Evolutionary conservation across 2,329 filamentous ascomycete genomes (phyloP), one percentile per base, ranked within the genome.

Genomic region (Basipetospora chlamydospora): DNA sequence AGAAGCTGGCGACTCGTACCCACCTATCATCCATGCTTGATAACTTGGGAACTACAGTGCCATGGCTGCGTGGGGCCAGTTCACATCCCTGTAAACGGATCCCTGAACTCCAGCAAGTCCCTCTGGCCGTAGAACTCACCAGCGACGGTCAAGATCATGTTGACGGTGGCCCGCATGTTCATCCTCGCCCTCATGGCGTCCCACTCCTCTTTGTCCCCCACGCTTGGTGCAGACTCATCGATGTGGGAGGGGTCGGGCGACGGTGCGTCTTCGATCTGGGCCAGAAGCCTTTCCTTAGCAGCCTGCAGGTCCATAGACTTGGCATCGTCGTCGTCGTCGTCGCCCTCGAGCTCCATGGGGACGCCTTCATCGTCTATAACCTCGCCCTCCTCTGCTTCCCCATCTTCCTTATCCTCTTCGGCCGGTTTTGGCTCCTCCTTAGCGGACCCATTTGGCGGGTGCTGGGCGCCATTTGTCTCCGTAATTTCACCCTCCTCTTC

Each of bases 71-170:
- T n/a, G n/a, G n/a, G n/a, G n/a, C n/a, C n/a, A n/a, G 5, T 10
- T 52, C 56, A 63, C 45, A 64, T 51, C 23, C 59, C 58, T 16
- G 63, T 58, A 47, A 74, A 76, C 4, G 70, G 70, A 42, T 79
- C 71, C 40, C 85, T 71, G 42, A 78, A 81, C 47, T 81, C 75
- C 33, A 95, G 67, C 43, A 95, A 58, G 55, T 96, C 88, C 44
- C 79, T 69, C 58, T 96, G 88, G 2, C 88, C 86, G 57, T 87
- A 96, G 45, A 82, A 75, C 57, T 94, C 86, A 47, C 85, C 87
- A 33, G 81, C 78, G 25, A 95, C 69, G 0, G 83, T 90, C 46
- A 95, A 63, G 37, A 95, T 83, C 84, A 93, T 93, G 57, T 92
- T 87, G 23, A 95, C 64, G 28, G 85, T 86, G n/a, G 76, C 79